Percentiles rank a stretch among this genome's conserved stretches.
These are phyloP conservation scores for Prunus armeniaca DNA, from an alignment of 306 rosid genomes.

Conservation along the genomic window DNA sequence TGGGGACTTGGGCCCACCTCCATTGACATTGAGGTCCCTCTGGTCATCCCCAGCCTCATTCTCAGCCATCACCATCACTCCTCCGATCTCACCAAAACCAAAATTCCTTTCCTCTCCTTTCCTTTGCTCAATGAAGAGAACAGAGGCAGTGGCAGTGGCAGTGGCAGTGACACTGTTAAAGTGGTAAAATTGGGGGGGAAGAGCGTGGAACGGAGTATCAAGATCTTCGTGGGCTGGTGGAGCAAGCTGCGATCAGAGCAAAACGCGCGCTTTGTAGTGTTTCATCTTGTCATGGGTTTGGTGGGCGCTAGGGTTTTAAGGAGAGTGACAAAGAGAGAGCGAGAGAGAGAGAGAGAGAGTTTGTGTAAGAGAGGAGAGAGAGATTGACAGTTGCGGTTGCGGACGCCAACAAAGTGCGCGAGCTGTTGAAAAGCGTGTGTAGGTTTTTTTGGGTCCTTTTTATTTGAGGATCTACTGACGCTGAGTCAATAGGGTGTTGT, in stretches of 20 bases:
- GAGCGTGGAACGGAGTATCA: neutral
- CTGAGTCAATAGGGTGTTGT: neutral
- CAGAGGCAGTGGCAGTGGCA: neutral
- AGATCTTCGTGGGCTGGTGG: too few relatives aligned
- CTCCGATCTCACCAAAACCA: conserved; percentile 27
- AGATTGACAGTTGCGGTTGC: conserved; percentile 30
- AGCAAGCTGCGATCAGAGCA: too few relatives aligned
- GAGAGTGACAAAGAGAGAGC: neutral
- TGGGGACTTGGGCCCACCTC: conserved; percentile 67
- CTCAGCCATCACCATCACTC: conserved; percentile 75
- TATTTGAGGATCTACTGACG: neutral
- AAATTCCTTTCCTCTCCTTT: neutral
- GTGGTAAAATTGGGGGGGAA: neutral
- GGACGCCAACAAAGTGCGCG: conserved; percentile 29
- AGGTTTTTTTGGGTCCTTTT: neutral
- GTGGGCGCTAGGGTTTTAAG: conserved; percentile 49
- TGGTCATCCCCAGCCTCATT: conserved; percentile 49
- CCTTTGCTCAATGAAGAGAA: neutral
- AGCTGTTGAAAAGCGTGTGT: neutral
- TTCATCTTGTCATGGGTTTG: neutral
- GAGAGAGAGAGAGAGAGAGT: neutral
- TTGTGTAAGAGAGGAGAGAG: neutral
- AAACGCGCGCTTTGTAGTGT: neutral
- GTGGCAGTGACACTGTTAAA: neutral
- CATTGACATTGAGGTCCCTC: conserved; percentile 35